Evolutionary conservation across 805 yeast species (phyloP).

Genomic region (Saccharomycopsis amapae): DNA sequence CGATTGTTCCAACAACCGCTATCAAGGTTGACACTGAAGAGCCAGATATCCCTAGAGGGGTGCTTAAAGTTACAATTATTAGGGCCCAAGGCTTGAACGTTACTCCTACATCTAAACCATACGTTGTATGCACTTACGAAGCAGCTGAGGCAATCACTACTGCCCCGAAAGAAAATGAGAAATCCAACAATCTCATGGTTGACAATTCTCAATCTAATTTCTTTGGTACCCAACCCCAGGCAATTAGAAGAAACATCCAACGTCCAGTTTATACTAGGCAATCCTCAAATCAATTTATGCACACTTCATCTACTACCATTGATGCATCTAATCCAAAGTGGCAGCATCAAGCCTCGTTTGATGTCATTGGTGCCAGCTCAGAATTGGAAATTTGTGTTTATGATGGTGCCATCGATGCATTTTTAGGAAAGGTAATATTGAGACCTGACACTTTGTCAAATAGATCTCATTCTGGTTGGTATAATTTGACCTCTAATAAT

Average conservation of each 20-base stretch:
- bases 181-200: not conserved
- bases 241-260: slow-evolving; percentile 26
- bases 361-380: slow-evolving; percentile 77
- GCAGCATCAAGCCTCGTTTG: slow-evolving; percentile 91
- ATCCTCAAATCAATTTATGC: slow-evolving; percentile 34
- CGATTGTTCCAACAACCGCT: slow-evolving; percentile 5
- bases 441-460: slow-evolving; percentile 44
- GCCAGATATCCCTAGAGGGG: slow-evolving; percentile 44
- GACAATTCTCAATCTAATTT: not conserved
- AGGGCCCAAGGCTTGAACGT: slow-evolving; percentile 70
- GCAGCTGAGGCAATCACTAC: slow-evolving; percentile 84
- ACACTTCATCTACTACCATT: slow-evolving; percentile 21
- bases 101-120: slow-evolving; percentile 59
- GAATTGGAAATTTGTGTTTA: slow-evolving; percentile 87
- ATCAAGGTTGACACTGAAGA: slow-evolving; percentile 20
- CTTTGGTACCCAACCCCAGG: slow-evolving; percentile 14
- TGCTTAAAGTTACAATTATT: slow-evolving; percentile 68
- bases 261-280: slow-evolving; percentile 39
- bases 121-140: slow-evolving; percentile 88
- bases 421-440: slow-evolving; percentile 77
- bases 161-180: slow-evolving; percentile 50
- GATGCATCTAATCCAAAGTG: slow-evolving; percentile 64
- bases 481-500: slow-evolving; percentile 60
- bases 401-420: slow-evolving; percentile 79
- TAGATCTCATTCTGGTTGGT: slow-evolving; percentile 51